phyloP scores from a whole-genome alignment of 306 rosid genomes.

The Purshia tridentata region DNA sequence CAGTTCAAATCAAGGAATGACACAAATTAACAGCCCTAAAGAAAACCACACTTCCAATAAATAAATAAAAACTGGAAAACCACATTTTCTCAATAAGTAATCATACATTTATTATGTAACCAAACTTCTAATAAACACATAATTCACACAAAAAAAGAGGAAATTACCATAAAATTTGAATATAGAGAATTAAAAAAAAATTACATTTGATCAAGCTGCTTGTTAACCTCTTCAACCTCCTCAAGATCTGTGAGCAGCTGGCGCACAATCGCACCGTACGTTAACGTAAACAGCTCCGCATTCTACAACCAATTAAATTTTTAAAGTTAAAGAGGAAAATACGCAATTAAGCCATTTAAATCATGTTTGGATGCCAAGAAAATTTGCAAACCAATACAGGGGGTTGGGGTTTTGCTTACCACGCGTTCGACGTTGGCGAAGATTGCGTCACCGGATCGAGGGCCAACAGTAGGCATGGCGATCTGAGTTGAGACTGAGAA shows the following conservation, averaged over 20 bases:
- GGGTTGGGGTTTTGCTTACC: conserved; percentile 41
- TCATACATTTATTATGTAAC: neutral
- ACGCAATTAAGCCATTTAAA: neutral
- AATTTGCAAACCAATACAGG: conserved; percentile 19
- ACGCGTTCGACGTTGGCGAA: conserved; percentile 88
- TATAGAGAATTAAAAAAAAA: neutral
- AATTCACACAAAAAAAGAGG: too few species aligned
- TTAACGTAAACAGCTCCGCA: conserved; percentile 91
- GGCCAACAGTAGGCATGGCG: conserved; percentile 77
- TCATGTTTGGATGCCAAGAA: neutral
- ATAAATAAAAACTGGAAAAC: neutral
- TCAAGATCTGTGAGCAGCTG: conserved; percentile 98
- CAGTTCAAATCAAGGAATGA: neutral
- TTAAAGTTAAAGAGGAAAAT: neutral
- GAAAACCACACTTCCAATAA: neutral
- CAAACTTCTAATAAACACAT: neutral
- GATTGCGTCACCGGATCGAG: conserved; percentile 96
- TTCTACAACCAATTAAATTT: conserved; percentile 46
- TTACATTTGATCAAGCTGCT: conserved; percentile 96
- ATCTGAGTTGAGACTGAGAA: conserved; percentile 23
- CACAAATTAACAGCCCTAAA: neutral
- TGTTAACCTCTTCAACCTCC: conserved; percentile 98
- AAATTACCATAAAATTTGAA: neutral
- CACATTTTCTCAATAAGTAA: neutral
- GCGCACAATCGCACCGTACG: conserved; percentile 98